Conservation (phyloP, 768 basidiomycete species). For the Lentinula detonsa region DNA sequence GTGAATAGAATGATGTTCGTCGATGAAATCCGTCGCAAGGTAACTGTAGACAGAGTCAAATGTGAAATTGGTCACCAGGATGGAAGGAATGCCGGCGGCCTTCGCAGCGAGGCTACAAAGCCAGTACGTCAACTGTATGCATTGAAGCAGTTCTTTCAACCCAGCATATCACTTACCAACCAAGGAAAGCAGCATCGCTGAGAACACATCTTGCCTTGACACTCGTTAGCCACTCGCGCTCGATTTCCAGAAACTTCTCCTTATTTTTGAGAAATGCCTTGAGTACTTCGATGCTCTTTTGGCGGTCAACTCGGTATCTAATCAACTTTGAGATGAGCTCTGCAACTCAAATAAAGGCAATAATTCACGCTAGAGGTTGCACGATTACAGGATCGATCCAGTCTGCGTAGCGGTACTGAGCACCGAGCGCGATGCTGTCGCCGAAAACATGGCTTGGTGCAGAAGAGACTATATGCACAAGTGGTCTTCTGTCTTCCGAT, state of each 20-base stretch:
- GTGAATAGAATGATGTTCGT: constrained; percentile 23
- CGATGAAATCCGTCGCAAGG: constrained; percentile 53
- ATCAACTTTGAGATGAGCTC: not conserved
- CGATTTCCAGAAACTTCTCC: constrained; percentile 46
- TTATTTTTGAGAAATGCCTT: constrained; percentile 51
- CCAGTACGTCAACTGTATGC: too few species aligned
- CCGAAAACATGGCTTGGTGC: constrained; percentile 69
- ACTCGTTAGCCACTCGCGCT: constrained; percentile 50
- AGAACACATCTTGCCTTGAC: constrained; percentile 54
- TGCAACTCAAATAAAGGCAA: not conserved
- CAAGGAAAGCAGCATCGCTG: constrained; percentile 75
- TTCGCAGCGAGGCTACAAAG: constrained; percentile 56
- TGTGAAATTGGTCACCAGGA: constrained; percentile 77
- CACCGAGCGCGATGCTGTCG: constrained; percentile 56
- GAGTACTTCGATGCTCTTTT: constrained; percentile 60
- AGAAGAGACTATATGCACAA: constrained; percentile 64
- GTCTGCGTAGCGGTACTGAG: constrained; percentile 60
- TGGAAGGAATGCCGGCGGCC: constrained; percentile 55
- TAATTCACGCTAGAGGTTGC: constrained; percentile 69
- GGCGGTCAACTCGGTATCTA: constrained; percentile 70
- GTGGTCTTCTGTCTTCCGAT: constrained; percentile 29
- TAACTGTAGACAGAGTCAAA: constrained; percentile 83
- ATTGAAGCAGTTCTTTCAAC: not conserved
- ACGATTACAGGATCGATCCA: constrained; percentile 73
- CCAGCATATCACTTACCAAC: constrained; percentile 45